These are phyloP conservation scores for Metrosideros polymorpha DNA, from an alignment of 441 rosid genomes.

Conservation along the genomic window DNA sequence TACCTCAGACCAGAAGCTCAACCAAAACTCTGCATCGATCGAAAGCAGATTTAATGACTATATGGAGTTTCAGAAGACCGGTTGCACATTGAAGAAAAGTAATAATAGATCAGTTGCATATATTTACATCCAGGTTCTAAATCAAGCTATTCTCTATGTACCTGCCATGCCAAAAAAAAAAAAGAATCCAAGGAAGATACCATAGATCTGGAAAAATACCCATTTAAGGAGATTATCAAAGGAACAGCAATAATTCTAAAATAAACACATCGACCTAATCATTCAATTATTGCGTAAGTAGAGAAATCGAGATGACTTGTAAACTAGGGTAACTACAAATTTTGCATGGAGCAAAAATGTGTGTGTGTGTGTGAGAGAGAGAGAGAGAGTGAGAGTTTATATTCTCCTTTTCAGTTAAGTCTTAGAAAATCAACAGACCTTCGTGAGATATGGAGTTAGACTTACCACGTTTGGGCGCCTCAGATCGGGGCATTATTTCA, in stretches of 20 bases:
- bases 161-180: not conserved
- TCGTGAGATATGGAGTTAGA: not conserved
- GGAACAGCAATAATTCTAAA: not conserved
- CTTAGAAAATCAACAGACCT: not conserved
- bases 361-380: not conserved
- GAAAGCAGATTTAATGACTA: not conserved
- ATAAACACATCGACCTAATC: not conserved
- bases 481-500: constrained; percentile 61
- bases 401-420: not conserved
- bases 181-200: not conserved
- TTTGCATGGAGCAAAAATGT: not conserved
- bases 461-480: constrained; percentile 70
- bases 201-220: not conserved
- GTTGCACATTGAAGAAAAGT: not conserved
- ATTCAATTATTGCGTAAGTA: not conserved
- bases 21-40: constrained; percentile 77
- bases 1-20: constrained; percentile 98
- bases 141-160: not conserved
- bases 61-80: not conserved
- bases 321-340: not conserved
- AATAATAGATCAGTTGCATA: not conserved
- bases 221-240: not conserved
- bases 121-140: not conserved
- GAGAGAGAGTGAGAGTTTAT: not conserved
- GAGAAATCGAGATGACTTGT: not conserved